phyloP scores from a whole-genome alignment of 2,329 filamentous ascomycete species.

The Penicillium digitatum region DNA sequence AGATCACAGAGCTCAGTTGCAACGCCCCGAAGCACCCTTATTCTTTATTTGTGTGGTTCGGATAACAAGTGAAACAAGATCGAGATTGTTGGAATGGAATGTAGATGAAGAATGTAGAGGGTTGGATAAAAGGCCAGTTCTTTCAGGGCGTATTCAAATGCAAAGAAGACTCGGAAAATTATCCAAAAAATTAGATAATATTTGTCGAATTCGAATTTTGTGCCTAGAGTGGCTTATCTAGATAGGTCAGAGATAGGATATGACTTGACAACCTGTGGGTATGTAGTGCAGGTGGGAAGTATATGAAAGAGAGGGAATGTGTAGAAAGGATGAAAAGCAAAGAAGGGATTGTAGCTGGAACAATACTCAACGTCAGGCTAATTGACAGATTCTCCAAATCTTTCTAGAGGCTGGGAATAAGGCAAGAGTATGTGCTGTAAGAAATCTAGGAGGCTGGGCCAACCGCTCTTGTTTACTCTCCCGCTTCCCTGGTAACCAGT shows the following conservation, averaged over 20 bases:
- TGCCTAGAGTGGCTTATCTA: constrained; percentile 22
- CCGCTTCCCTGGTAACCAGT: constrained; percentile 35
- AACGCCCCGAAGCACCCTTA: not conserved
- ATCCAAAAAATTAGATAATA: constrained; percentile 4
- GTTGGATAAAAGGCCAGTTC: constrained; percentile 9
- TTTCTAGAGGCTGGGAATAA: constrained; percentile 37
- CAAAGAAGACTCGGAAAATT: not conserved
- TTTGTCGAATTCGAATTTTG: constrained; percentile 18
- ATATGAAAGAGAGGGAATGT: constrained; percentile 25
- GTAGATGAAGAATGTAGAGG: constrained; percentile 23
- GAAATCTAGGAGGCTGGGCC: constrained; percentile 41
- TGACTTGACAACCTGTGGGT: constrained; percentile 14
- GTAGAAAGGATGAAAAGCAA: constrained; percentile 29
- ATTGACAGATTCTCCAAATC: constrained; percentile 7
- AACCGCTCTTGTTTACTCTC: constrained; percentile 41
- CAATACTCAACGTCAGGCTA: constrained; percentile 22
- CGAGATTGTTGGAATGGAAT: constrained; percentile 27
- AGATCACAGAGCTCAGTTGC: constrained; percentile 6
- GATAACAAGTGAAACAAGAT: constrained; percentile 4
- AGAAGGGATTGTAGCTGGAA: constrained; percentile 38
- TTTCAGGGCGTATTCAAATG: constrained; percentile 5
- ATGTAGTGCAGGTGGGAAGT: constrained; percentile 13
- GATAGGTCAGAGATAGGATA: constrained; percentile 24
- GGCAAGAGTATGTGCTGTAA: constrained; percentile 24
- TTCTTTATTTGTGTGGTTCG: not conserved